Base-by-base conservation (phyloP, 2,329 filamentous ascomycete species). In the Ascochyta pisi region DNA sequence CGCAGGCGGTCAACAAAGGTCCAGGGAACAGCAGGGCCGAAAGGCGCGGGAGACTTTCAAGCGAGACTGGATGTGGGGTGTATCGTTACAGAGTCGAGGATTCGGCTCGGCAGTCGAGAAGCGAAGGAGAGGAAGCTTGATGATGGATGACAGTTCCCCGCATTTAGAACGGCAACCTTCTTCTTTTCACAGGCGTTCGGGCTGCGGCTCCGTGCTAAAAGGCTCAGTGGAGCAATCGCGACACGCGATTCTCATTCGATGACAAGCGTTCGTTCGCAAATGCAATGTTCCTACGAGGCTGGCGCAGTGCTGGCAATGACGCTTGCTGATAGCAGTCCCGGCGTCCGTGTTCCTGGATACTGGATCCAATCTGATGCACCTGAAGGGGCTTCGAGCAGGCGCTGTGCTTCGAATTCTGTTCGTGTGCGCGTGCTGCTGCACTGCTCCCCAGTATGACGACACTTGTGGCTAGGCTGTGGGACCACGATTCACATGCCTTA, bases 81-180 rank as follows among this genome's bases (percentile, higher is more conserved):
- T 63, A 51, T 58, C 68, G 65, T 69, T 68, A 68, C 62, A 70
- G 64, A 63, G 59, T 61, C 58, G 63, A 62, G 60, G 60, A 57
- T 56, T 70, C 60, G 64, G 70, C 63, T 71, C 67, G 71, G 71
- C 69, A 68, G 60, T 67, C 53, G 64, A 64, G 65, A 69, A 71
- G 71, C 70, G 69, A 72, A 64, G 61, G 56, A 61, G 54, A 58
- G 45, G 49, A 68, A 64, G 63, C 66, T 66, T 68, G 67, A 67
- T 44, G 60, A 64, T 65, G 59, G 62, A 56, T 42, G 61, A 71
- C 50, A 54, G 64, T 73, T 73, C 72, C 73, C 73, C 70, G 73
- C 73, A 74, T 73, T 71, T 68, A 59, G 61, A 56, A 64, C 61
- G 53, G 62, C 62, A 53, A 60, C 61, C 63, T 66, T 61, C 66